Conservation (phyloP, 768 basidiomycete genomes). For the Leccinum olivaceopallidum region DNA sequence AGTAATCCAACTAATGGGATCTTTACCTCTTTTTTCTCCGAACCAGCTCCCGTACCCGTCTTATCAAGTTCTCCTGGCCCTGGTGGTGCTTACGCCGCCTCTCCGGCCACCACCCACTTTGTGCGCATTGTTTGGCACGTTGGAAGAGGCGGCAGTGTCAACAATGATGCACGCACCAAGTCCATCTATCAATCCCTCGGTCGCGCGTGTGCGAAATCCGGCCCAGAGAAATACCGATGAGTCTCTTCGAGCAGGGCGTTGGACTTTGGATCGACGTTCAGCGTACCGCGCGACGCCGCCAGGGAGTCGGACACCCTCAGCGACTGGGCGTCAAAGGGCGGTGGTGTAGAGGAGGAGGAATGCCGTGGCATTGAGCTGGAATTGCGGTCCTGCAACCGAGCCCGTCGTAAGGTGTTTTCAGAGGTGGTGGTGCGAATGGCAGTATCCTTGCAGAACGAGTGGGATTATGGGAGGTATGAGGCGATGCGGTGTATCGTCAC, state of each 20-base stretch:
- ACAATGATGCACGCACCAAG: constrained; percentile 49
- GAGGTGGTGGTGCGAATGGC: neutral
- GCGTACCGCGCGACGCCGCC: constrained; percentile 5
- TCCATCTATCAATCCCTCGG: no score
- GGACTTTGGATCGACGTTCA: constrained; percentile 44
- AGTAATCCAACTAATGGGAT: constrained; percentile 46
- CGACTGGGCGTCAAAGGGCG: no score
- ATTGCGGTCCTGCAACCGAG: constrained; percentile 18
- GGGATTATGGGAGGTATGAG: constrained; percentile 7
- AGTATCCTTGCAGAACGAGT: no score
- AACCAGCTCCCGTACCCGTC: constrained; percentile 6
- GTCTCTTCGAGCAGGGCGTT: constrained; percentile 69
- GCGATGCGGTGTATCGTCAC: constrained; percentile 37
- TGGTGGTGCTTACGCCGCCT: constrained; percentile 9
- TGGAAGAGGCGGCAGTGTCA: constrained; percentile 23
- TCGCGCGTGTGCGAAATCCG: constrained; percentile 57
- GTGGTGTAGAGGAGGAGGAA: constrained; percentile 16
- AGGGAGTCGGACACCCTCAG: neutral
- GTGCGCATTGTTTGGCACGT: constrained; percentile 3
- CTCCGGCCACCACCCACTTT: neutral
- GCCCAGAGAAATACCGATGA: constrained; percentile 54
- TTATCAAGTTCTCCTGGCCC: neutral
- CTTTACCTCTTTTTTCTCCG: constrained; percentile 40
- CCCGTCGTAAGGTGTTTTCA: constrained; percentile 1
- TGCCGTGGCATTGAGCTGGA: constrained; percentile 13